Evolutionary conservation across 2,329 filamentous ascomycete species (phyloP).

Genomic region (Leptographium procerum): DNA sequence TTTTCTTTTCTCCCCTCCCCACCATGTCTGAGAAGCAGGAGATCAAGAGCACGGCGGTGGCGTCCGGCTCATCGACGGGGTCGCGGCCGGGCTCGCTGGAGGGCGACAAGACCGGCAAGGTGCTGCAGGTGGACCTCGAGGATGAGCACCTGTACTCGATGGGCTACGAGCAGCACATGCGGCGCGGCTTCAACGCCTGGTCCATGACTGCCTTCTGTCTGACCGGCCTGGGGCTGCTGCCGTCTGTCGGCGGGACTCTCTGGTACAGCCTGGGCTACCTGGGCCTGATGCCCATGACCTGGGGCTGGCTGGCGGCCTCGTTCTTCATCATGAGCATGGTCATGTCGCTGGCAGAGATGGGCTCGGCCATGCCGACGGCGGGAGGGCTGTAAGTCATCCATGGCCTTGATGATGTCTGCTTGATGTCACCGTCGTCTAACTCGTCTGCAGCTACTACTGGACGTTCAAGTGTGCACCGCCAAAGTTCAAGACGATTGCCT

Average conservation of each 20-base stretch:
- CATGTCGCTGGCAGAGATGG: not conserved
- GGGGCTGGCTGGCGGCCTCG: conserved; percentile 4
- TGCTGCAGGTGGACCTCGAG: not conserved
- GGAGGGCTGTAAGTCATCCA: conserved; percentile 5
- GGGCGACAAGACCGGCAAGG: not conserved
- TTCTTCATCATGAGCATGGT: conserved; percentile 5
- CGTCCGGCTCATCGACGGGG: not conserved
- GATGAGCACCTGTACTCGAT: conserved; percentile 1
- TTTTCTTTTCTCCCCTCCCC: no score
- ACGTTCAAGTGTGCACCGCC: conserved; percentile 4
- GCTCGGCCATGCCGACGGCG: conserved; percentile 5
- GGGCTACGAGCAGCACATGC: conserved; percentile 7
- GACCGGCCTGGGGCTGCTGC: conserved; percentile 2
- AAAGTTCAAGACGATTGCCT: not conserved
- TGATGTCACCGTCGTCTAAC: not conserved
- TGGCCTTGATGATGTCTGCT: not conserved
- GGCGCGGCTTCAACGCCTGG: conserved; percentile 2
- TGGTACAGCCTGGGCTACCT: conserved; percentile 7
- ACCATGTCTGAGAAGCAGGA: not conserved
- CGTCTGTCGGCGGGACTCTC: conserved; percentile 2
- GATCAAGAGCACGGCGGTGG: not conserved
- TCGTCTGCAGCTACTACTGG: conserved; percentile 4
- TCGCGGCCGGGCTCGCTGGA: not conserved
- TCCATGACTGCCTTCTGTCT: conserved; percentile 5
- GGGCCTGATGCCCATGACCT: conserved; percentile 6